A percentile compares a stretch with the other conserved stretches of the same genome.
Evolutionary conservation across 192 early-diverging fungal species (phyloP).

Genomic region (Helicostylum pulchrum): DNA sequence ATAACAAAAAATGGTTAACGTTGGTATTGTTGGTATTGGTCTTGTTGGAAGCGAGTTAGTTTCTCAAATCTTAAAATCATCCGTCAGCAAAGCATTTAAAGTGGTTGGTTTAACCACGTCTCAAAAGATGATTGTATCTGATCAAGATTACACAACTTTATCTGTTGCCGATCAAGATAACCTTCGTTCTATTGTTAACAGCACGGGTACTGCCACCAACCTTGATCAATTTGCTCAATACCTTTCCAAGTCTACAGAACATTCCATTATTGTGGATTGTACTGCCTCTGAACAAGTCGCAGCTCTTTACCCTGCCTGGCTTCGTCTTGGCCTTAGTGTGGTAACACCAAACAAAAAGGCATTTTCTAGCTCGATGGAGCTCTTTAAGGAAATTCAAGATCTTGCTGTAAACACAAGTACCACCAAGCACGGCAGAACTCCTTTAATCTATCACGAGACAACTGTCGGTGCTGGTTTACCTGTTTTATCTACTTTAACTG

Average conservation of each 20-base stretch:
- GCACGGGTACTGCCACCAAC: constrained; percentile 41
- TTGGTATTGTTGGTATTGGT: constrained; percentile 93
- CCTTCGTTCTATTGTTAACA: constrained; percentile 35
- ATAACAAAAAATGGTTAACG: constrained; percentile 52
- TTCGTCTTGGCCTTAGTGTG: constrained; percentile 74
- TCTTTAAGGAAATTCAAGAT: constrained; percentile 74
- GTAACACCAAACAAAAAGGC: constrained; percentile 99
- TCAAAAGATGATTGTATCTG: constrained; percentile 59
- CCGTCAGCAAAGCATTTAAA: constrained; percentile 49
- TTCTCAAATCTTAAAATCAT: constrained; percentile 67
- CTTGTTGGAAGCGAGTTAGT: constrained; percentile 92
- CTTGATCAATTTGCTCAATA: constrained; percentile 55
- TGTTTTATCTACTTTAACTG: constrained; percentile 85
- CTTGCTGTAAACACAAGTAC: constrained; percentile 36
- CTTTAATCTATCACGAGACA: constrained; percentile 85
- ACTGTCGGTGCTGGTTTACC: constrained; percentile 98
- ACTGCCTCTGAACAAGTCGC: constrained; percentile 83
- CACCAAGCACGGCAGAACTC: constrained; percentile 38
- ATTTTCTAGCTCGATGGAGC: constrained; percentile 70
- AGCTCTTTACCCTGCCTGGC: constrained; percentile 78
- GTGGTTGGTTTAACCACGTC: constrained; percentile 83
- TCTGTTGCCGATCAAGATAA: constrained; percentile 49
- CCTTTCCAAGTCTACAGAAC: constrained; percentile 46
- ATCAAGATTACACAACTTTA: constrained; percentile 41
- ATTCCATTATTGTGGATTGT: constrained; percentile 85